Base-by-base conservation (phyloP, 768 basidiomycete species). In the Lactarius vividus region DNA sequence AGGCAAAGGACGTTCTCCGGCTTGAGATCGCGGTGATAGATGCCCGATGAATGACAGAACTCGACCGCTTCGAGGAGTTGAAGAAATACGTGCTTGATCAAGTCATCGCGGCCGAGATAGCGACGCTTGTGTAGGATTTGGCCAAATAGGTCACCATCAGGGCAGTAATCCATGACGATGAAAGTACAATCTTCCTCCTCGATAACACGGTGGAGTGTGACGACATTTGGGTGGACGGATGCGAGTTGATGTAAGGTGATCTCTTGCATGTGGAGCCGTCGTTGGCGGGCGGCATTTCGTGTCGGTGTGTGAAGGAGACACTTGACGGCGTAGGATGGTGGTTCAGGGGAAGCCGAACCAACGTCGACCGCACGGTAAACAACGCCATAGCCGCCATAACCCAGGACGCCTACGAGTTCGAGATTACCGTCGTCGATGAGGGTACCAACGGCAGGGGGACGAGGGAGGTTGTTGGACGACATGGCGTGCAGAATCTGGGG, bases 21-120 rank as follows among this genome's bases (percentile, higher is more conserved):
- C 81, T 98, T 99, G 73, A 99, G 80, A 75, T 98, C 96, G 54
- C 96, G 91, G 75, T 98, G 96, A 79, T 92, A 96, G 72, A 99
- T 94, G 54, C 92, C 92, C 57, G 91, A 80, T 23, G 85, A 84
- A 76, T 99, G 96, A 76, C 94, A 95, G 77, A 95, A 91, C 71
- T 94, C 89, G 73, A 98, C 91, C 7, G 94, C 92, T 72, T 96
- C 94, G 71, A 98, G 81, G 70, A 99, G 84, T 76, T 99, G 96
- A 63, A 94, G 81, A 79, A 98, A 98, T 69, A 96, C 88, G 68
- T 87, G 83, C 73, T 88, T 92, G 79, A 98, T 96, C 64, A 96
- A 83, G 28, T 79, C 78, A 76, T 94, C 88, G 71, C 94, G 83
- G 33, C 95, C 94, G 57, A 94, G 82, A 77, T 95, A 96, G 67